phyloP scores from a whole-genome alignment of 2,329 filamentous ascomycete species.

The Penicillium polonicum region DNA sequence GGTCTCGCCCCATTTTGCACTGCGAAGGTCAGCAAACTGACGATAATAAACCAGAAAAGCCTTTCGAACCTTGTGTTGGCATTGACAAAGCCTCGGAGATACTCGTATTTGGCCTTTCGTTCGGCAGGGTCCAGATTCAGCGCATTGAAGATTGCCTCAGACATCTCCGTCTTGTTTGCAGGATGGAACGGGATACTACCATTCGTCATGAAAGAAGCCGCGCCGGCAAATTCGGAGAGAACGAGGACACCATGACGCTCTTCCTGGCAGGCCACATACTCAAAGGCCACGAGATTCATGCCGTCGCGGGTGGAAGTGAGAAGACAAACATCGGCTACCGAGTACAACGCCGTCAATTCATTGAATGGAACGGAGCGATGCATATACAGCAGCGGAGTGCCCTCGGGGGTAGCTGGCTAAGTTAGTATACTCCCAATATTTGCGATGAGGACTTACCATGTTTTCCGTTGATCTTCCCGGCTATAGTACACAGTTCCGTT shows the following conservation, averaged over 20 bases:
- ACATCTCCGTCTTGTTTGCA: slow-evolving; percentile 90
- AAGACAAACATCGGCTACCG: slow-evolving; percentile 81
- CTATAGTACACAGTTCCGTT: slow-evolving; percentile 85
- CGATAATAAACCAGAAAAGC: background rate
- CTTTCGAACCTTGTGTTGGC: slow-evolving; percentile 72
- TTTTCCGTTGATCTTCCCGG: slow-evolving; percentile 89
- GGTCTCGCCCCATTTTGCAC: slow-evolving; percentile 35
- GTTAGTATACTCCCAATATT: slow-evolving; percentile 7
- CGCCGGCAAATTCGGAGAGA: slow-evolving; percentile 92
- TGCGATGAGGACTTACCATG: slow-evolving; percentile 56
- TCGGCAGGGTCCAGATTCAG: slow-evolving; percentile 84
- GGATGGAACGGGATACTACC: slow-evolving; percentile 90
- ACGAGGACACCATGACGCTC: slow-evolving; percentile 87
- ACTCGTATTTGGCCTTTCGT: slow-evolving; percentile 75
- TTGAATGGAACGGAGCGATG: slow-evolving; percentile 92
- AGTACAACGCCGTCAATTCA: slow-evolving; percentile 89
- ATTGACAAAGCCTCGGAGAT: slow-evolving; percentile 83
- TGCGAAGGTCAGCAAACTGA: slow-evolving; percentile 10
- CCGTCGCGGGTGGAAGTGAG: slow-evolving; percentile 89
- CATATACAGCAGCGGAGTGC: slow-evolving; percentile 94
- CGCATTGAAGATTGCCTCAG: slow-evolving; percentile 80
- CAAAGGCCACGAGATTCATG: slow-evolving; percentile 96
- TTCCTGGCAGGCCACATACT: slow-evolving; percentile 90
- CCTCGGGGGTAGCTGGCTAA: slow-evolving; percentile 73
- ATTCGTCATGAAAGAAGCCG: slow-evolving; percentile 77